Evolutionary conservation across 2,329 filamentous ascomycete genomes (phyloP), one percentile per base, ranked within the genome.

Genomic region (Orbilia blumenaviensis): DNA sequence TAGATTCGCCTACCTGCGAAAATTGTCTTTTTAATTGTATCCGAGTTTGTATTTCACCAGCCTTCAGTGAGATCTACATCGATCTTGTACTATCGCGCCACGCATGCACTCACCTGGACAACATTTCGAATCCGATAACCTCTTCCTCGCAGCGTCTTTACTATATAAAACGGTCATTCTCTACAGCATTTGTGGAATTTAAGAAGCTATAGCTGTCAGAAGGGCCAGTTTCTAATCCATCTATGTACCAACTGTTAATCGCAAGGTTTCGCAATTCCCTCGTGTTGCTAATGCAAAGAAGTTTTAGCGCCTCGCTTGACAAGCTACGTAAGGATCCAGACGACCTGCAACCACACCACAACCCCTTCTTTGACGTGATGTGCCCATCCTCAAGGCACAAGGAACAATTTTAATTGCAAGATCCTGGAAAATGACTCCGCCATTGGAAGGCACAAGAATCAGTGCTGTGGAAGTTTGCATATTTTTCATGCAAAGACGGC

Each of bases 401-500:
- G 41, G 23, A 61, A 42, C 23, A 29, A 6, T 44, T 61, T 44
- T 14, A n/a, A 21, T 9, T 34, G 25, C 48, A 42, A 58, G 21
- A 46, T 46, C 60, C 38, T 48, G 12, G 58, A 16, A 27, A 66
- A 50, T 72, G 67, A 72, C 60, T 66, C 67, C 48, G 23, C 36
- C 14, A 62, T 50, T 52, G 58, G 44, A 42, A 18, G 44, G 44
- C 25, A 29, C 18, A 32, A 64, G 5, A n/a, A 50, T 41, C 29
- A n/a, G 44, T 54, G 18, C 38, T 21, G 5, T 5, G 54, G 6
- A 32, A 41, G n/a, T 38, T 50, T 29, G 44, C 25, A 63, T 56
- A 54, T 56, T 42, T 64, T 64, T 48, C 32, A 72, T 72, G 67
- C 67, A 44, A 72, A 61, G 44, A 71, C 66, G 66, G 66, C 66